Evolutionary conservation across 2,329 filamentous ascomycete genomes (phyloP), one percentile per base, ranked within the genome.

Genomic region (Ophiocordyceps camponoti-rufipedis): DNA sequence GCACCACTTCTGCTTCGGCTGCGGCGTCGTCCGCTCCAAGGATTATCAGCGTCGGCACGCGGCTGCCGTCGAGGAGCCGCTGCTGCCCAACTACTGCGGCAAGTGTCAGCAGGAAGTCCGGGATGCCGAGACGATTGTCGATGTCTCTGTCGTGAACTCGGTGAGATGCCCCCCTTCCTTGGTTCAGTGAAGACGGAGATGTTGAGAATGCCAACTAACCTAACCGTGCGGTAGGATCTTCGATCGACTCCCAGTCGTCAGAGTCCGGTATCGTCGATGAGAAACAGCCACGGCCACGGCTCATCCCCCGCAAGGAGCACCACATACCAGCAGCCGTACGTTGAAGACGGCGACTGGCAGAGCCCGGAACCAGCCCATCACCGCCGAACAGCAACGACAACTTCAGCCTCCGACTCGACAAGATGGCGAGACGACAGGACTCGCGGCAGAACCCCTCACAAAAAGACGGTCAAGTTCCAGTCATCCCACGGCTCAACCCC

Each of bases 1-100:
- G 1, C 53, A 57, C 35, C 66, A 68, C 45, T 62, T 70, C 18
- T 73, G 70, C 52, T 64, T 52, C n/a, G 50, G 55, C 11, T 58
- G 56, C 40, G 56, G 56, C 7, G 48, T 50, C 19, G 55, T 49
- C 4, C 46, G 55, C 38, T 58, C 56, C 13, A 56, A 51, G 31
- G 42, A 40, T 4, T 58, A 56, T 43, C 55, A 57, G 5, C 45
- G 49, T 5, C 45, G 43, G 8, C 44, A 56, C 31, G 51, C 53
- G 3, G 46, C 50, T 11, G 42, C 49, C 2, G 48, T 53, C 18
- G 59, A 56, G 8, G 51, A 54, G 19, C 46, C 53, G 2, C 48
- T 62, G 14, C 46, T 57, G 9, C 55, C 52, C 13, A 64, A 63
- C 42, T 63, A 63, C 44, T 64, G 61, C 42, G 47, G 45, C 16